These are phyloP conservation scores for Carex parvula DNA, from an alignment of 176 grass and related monocot species.

Conservation along the genomic window DNA sequence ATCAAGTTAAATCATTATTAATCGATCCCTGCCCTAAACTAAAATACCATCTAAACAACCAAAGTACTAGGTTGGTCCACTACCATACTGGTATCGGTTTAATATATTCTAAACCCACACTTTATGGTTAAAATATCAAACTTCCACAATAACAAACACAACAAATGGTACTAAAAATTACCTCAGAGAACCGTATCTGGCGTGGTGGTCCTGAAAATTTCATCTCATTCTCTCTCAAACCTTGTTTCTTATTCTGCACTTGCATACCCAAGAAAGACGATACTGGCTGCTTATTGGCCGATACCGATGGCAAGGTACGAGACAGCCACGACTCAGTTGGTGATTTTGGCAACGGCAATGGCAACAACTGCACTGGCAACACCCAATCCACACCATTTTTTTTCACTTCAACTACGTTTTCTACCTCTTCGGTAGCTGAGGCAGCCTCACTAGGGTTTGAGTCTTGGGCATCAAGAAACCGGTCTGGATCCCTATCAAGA, in stretches of 20 bases:
- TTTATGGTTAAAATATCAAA: background rate
- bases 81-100: background rate
- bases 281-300: constrained; percentile 41
- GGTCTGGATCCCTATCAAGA: constrained; percentile 18
- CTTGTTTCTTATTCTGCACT: constrained; percentile 73
- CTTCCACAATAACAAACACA: background rate
- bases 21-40: background rate
- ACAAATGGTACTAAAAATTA: constrained; percentile 28
- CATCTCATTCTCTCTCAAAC: constrained; percentile 38
- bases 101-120: background rate
- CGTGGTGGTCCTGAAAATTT: constrained; percentile 45
- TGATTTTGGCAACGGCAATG: constrained; percentile 75
- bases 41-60: constrained; percentile 6
- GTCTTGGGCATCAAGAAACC: constrained; percentile 18
- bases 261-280: constrained; percentile 88
- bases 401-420: constrained; percentile 1
- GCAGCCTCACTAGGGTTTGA: constrained; percentile 11
- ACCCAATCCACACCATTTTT: constrained; percentile 33
- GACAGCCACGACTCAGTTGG: constrained; percentile 98
- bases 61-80: background rate
- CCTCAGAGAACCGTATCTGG: constrained; percentile 74
- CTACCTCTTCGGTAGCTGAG: background rate
- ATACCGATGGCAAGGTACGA: constrained; percentile 67
- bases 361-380: constrained; percentile 29
- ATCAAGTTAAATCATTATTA: background rate